Base-by-base conservation (phyloP, 2,329 filamentous ascomycete species). In the Chlorencoelia australis region DNA sequence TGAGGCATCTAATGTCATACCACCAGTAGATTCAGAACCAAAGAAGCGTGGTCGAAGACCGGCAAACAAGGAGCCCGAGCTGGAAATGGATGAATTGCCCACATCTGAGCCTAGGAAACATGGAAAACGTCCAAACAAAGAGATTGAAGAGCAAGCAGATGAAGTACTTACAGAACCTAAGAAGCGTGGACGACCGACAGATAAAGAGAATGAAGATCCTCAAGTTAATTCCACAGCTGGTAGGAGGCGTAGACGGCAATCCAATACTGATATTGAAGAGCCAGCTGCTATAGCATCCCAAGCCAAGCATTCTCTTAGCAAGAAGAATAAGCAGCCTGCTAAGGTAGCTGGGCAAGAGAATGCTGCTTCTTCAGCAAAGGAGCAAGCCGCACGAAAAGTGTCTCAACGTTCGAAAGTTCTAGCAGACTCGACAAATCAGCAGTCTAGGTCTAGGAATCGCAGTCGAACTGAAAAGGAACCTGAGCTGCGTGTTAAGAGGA, bases 51-150 rank as follows among this genome's bases (percentile, higher is more conserved):
- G n/a, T n/a, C n/a, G n/a, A n/a, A n/a, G n/a, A n/a, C 8, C 17
- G 14, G 20, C 21, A 24, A 22, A 16, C 3, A 15, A n/a, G n/a
- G n/a, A n/a, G n/a, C n/a, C n/a, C 7, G 9, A 15, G 16, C 30
- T 13, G 15, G 24, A 20, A 11, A 15, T 9, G 26, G 17, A 11
- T 15, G 28, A 25, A 6, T 22, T 21, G 30, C 28, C 7, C n/a
- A 28, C 10, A 24, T n/a, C 14, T n/a, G n/a, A n/a, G 11, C 21
- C 34, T 13, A 32, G 27, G 31, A 39, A 39, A 29, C 33, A 34
- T 13, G 36, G 40, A 15, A 19, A 37, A 25, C 17, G 16, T 21
- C 3, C 30, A 7, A 15, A 24, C 13, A 17, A 17, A 14, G 24
- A 39, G 11, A 18, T n/a, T 10, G 34, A 33, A 29, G 18, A 37